A percentile compares a stretch with the other conserved stretches of the same genome.
phyloP scores from a whole-genome alignment of 164 flowering plant species.

The Annona cherimola region DNA sequence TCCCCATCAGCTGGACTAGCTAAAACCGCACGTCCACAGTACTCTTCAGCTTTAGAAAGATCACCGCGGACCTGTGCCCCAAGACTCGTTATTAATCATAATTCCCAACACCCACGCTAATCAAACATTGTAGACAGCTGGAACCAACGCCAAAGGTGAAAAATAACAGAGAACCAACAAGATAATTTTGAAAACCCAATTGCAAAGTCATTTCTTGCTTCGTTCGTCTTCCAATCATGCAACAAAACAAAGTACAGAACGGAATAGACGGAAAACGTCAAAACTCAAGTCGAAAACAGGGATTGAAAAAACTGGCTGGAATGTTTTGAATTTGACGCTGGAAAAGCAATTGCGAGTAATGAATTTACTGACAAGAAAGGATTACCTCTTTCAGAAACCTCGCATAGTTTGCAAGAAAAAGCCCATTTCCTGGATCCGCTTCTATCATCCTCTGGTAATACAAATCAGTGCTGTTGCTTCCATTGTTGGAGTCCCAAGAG shows the following conservation, averaged over 20 bases:
- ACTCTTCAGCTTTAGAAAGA: constrained; percentile 68
- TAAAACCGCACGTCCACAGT: constrained; percentile 73
- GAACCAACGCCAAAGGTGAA: too few relatives aligned
- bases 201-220: too few relatives aligned
- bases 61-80: constrained; percentile 60
- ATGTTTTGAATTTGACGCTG: too few relatives aligned
- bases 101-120: too few relatives aligned
- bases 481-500: constrained; percentile 2
- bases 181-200: too few relatives aligned
- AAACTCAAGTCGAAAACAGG: too few relatives aligned
- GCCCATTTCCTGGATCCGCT: constrained; percentile 51
- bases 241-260: too few relatives aligned
- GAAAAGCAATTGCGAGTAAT: neutral
- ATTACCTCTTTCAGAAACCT: constrained; percentile 56
- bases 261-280: too few relatives aligned
- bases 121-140: too few relatives aligned
- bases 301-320: too few relatives aligned
- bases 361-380: neutral
- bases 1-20: constrained; percentile 65
- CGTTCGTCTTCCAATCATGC: too few relatives aligned
- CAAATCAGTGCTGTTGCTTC: constrained; percentile 24
- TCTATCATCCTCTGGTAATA: constrained; percentile 57
- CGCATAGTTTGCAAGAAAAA: constrained; percentile 59
- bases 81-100: neutral
- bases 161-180: too few relatives aligned